A percentile compares a stretch with the other conserved stretches of the same genome.
Evolutionary conservation across 208 protist species (phyloP).

Genomic region (Trypanosoma lewisi): DNA sequence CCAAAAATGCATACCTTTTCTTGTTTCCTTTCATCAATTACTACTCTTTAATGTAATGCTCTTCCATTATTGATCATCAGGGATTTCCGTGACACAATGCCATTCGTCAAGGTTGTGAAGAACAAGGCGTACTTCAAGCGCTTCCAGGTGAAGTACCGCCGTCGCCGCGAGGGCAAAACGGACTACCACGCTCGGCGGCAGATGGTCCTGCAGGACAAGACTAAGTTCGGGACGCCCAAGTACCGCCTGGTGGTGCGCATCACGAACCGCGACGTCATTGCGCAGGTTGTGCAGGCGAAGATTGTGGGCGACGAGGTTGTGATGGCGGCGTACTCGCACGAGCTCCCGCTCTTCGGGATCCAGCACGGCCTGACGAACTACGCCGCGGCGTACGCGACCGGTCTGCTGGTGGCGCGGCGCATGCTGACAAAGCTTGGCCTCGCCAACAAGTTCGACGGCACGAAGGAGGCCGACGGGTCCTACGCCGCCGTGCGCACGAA

Average conservation of each 20-base stretch:
- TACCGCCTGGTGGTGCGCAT: slow-evolving; percentile 98
- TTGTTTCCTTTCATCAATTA: not conserved
- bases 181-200: slow-evolving; percentile 97
- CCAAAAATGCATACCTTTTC: no score
- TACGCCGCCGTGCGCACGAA: slow-evolving; percentile 77
- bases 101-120: slow-evolving; percentile 90
- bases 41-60: slow-evolving; percentile 5
- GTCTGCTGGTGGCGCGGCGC: slow-evolving; percentile 97
- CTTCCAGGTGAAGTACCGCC: slow-evolving; percentile 98
- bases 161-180: slow-evolving; percentile 98
- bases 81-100: slow-evolving; percentile 40
- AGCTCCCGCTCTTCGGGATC: slow-evolving; percentile 97
- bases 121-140: slow-evolving; percentile 98
- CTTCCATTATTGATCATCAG: slow-evolving; percentile 10
- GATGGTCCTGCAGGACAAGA: slow-evolving; percentile 98
- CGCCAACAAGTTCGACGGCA: slow-evolving; percentile 93
- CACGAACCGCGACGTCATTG: slow-evolving; percentile 97
- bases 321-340: slow-evolving; percentile 95
- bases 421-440: slow-evolving; percentile 95
- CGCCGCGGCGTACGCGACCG: slow-evolving; percentile 96
- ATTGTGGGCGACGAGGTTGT: slow-evolving; percentile 95
- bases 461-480: slow-evolving; percentile 87
- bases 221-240: slow-evolving; percentile 98
- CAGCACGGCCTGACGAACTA: slow-evolving; percentile 98
- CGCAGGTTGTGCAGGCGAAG: slow-evolving; percentile 96